Evolutionary conservation across 2,329 filamentous ascomycete genomes (phyloP).

Genomic region (Juglanconis juglandina): DNA sequence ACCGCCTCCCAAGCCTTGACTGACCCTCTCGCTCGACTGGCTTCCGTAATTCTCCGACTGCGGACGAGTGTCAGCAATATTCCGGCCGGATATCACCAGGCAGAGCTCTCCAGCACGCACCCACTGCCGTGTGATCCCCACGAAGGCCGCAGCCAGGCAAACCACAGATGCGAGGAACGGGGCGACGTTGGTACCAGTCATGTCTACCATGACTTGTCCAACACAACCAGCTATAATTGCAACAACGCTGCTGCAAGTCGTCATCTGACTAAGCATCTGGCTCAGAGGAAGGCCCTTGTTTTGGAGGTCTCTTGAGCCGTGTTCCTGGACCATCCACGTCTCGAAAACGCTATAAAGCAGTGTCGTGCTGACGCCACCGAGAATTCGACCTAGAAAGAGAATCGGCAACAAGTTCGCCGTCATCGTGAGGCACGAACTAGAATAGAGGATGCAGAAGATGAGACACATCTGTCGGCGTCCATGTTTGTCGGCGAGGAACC

Average conservation of each 20-base stretch:
- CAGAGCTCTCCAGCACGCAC: constrained; percentile 29
- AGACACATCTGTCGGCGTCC: constrained; percentile 35
- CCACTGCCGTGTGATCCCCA: constrained; percentile 45
- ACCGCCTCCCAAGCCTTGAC: background rate
- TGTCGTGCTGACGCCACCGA: constrained; percentile 54
- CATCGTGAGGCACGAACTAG: constrained; percentile 49
- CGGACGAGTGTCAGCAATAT: background rate
- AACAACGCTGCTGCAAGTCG: constrained; percentile 51
- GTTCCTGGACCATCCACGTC: constrained; percentile 59
- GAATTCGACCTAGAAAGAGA: constrained; percentile 51
- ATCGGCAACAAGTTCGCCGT: constrained; percentile 38
- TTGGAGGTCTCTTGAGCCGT: constrained; percentile 42
- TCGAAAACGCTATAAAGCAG: constrained; percentile 58
- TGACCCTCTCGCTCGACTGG: background rate
- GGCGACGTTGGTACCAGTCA: constrained; percentile 45
- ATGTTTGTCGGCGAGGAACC: constrained; percentile 36
- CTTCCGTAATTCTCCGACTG: constrained; percentile 3
- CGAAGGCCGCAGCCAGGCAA: constrained; percentile 35
- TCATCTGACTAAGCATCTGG: constrained; percentile 50
- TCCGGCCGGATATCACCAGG: background rate
- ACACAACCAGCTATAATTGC: constrained; percentile 52
- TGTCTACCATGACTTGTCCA: constrained; percentile 48
- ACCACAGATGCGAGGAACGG: constrained; percentile 29
- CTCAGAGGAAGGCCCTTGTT: constrained; percentile 43
- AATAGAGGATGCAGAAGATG: constrained; percentile 51